Evolutionary conservation across 345 rosid genomes (phyloP).

Genomic region (Heritiera fomes): DNA sequence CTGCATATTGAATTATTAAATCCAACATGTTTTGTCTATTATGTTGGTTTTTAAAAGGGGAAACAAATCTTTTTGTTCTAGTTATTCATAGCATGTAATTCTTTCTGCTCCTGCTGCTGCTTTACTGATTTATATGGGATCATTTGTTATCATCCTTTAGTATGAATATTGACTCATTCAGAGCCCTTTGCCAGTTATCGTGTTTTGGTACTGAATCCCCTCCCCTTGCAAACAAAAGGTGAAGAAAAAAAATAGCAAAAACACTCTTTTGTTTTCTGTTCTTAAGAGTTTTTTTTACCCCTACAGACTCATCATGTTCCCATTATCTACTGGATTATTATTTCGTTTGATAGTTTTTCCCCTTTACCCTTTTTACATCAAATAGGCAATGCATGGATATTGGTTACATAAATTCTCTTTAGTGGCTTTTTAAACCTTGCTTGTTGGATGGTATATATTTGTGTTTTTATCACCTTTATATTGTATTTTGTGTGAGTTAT

Average conservation of each 20-base stretch:
- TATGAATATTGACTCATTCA: background rate
- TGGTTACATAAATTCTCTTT: background rate
- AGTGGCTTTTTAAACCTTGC: background rate
- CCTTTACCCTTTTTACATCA: background rate
- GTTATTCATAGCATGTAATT: background rate
- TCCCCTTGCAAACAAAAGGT: background rate
- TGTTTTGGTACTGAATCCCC: background rate
- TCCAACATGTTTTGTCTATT: background rate
- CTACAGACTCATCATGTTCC: background rate
- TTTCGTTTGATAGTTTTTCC: background rate
- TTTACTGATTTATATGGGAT: background rate
- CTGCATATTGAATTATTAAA: background rate
- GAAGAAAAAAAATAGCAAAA: background rate
- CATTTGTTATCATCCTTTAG: background rate
- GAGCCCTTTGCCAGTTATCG: background rate
- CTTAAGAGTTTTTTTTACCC: background rate
- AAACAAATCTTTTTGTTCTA: background rate
- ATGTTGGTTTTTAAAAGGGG: background rate
- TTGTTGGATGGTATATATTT: background rate
- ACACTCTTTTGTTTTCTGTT: background rate
- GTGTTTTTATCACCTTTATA: background rate
- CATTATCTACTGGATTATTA: background rate
- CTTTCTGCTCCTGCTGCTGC: background rate
- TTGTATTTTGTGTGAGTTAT: background rate
- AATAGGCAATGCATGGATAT: background rate